These are phyloP conservation scores for Cordyceps cicadae DNA, from an alignment of 2,329 filamentous ascomycete species.

Conservation along the genomic window DNA sequence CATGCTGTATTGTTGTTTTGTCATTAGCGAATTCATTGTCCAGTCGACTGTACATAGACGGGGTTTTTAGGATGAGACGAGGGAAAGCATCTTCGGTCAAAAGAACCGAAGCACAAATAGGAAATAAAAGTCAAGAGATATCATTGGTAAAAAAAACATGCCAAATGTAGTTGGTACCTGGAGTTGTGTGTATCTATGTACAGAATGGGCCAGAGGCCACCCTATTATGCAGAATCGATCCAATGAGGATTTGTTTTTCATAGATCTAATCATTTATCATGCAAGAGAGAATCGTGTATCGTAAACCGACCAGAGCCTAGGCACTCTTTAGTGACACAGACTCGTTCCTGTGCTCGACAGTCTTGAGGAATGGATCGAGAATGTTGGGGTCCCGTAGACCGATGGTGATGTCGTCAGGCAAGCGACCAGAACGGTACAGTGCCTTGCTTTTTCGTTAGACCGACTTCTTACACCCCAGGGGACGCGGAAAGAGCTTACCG, in stretches of 20 bases:
- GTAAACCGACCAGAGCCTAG: not conserved
- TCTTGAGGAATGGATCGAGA: conserved; percentile 58
- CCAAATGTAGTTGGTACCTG: not conserved
- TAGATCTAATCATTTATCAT: not conserved
- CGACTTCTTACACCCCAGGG: no score
- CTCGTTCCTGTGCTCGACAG: conserved; percentile 63
- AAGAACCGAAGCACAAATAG: not conserved
- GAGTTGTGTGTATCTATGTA: not conserved
- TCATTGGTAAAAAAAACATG: not conserved
- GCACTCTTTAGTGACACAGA: not conserved
- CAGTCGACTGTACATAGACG: not conserved
- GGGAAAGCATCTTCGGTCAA: not conserved
- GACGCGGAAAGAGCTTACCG: conserved; percentile 38
- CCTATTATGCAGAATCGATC: not conserved
- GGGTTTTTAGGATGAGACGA: not conserved
- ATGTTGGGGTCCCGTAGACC: conserved; percentile 73
- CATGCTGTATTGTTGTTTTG: not conserved
- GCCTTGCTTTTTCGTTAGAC: conserved; percentile 26
- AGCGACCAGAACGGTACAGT: conserved; percentile 39
- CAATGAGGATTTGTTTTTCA: not conserved
- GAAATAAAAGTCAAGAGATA: not conserved
- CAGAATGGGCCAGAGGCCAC: not conserved
- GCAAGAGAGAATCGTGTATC: not conserved
- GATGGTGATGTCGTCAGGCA: conserved; percentile 66
- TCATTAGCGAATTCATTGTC: conserved; percentile 10